Percentiles rank a stretch among this genome's conserved stretches.
These are phyloP conservation scores for Lactarius evosmus DNA, from an alignment of 768 basidiomycete species.

Conservation along the genomic window DNA sequence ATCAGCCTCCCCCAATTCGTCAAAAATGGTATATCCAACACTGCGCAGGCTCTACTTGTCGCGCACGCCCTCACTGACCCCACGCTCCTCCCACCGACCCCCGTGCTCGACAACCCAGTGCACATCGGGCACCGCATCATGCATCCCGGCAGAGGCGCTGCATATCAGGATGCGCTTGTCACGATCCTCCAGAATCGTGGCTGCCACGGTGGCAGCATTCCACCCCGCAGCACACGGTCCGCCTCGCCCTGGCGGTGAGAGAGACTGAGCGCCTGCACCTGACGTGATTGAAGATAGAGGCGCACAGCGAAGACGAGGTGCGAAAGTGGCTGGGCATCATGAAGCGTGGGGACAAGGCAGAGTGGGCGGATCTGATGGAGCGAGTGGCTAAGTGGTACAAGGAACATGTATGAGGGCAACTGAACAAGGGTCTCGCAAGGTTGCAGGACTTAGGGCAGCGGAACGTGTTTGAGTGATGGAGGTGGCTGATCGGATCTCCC, in stretches of 20 bases:
- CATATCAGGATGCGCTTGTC: slow-evolving; percentile 37
- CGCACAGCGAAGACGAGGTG: slow-evolving; percentile 36
- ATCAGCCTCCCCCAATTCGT: slow-evolving; percentile 50
- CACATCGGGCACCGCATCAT: slow-evolving; percentile 47
- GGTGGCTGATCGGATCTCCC: not conserved
- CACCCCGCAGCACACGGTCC: slow-evolving; percentile 42
- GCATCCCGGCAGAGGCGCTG: slow-evolving; percentile 37
- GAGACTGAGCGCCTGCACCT: slow-evolving; percentile 40
- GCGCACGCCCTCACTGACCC: slow-evolving; percentile 45
- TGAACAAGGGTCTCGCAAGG: not conserved
- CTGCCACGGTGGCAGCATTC: slow-evolving; percentile 31
- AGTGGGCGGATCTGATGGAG: slow-evolving; percentile 43
- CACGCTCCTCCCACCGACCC: slow-evolving; percentile 41
- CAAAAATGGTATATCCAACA: slow-evolving; percentile 47
- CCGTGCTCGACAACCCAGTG: slow-evolving; percentile 47
- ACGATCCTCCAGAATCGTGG: slow-evolving; percentile 31
- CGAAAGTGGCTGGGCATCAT: slow-evolving; percentile 47
- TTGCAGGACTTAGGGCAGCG: not conserved
- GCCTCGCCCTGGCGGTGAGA: slow-evolving; percentile 45
- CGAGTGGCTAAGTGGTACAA: not conserved
- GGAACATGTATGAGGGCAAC: not conserved
- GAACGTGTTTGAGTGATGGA: not conserved
- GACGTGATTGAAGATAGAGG: slow-evolving; percentile 46
- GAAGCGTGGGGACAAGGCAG: slow-evolving; percentile 40
- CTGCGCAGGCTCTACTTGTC: slow-evolving; percentile 49